A percentile compares a stretch with the other conserved stretches of the same genome.
These are phyloP conservation scores for Sequoiadendron giganteum DNA, from an alignment of 75 land plant genomes.

Conservation along the genomic window DNA sequence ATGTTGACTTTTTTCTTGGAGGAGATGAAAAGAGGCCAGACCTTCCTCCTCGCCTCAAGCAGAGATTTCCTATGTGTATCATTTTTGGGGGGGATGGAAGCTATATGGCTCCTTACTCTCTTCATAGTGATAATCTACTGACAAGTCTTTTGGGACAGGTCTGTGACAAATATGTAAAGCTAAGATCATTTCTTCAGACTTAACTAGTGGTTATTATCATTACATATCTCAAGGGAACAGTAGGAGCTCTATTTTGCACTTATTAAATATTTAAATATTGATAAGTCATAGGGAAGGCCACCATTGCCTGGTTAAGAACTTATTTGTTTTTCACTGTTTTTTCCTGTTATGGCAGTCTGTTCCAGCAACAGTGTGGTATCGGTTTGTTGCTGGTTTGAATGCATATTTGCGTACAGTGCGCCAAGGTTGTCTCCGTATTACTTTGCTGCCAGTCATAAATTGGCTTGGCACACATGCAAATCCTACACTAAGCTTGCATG, in stretches of 20 bases:
- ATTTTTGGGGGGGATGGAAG: conserved; percentile 97
- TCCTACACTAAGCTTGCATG: conserved; percentile 63
- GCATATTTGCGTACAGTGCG: conserved; percentile 86
- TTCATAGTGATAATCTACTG: conserved; percentile 92
- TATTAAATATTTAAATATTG: neutral
- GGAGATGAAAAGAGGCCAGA: conserved; percentile 98
- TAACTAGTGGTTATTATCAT: neutral
- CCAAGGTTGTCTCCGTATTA: conserved; percentile 56
- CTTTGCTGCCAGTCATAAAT: conserved; percentile 62
- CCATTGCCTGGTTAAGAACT: neutral
- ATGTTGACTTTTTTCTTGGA: conserved; percentile 94
- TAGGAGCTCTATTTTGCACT: neutral
- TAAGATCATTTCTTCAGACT: neutral
- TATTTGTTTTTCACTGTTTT: neutral
- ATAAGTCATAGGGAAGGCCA: neutral
- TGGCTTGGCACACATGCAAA: conserved; percentile 94
- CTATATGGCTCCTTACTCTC: conserved; percentile 91
- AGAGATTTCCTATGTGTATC: conserved; percentile 77
- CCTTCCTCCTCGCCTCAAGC: conserved; percentile 82
- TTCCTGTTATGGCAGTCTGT: conserved; percentile 57
- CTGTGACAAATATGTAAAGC: neutral
- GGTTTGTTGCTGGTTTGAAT: conserved; percentile 95
- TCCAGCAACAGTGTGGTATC: conserved; percentile 95
- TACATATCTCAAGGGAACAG: neutral
- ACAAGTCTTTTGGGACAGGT: conserved; percentile 96